Conservation (phyloP, 257 asterid genomes). For the Solanum chiquidenum region DNA sequence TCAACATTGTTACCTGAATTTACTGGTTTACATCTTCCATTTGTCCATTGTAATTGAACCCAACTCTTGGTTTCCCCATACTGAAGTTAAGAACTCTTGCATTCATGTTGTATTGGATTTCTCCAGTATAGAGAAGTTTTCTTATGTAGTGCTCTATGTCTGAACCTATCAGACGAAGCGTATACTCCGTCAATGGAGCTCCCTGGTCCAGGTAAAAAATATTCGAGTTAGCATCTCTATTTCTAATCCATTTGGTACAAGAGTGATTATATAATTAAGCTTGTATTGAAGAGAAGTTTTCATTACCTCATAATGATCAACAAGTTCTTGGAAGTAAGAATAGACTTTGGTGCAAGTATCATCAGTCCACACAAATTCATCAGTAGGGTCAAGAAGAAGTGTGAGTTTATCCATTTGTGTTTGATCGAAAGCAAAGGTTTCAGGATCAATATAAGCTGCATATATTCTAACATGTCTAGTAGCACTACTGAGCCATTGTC, state of each 20-base stretch:
- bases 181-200: slow-evolving; percentile 79
- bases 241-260: not conserved
- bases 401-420: slow-evolving; percentile 84
- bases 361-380: slow-evolving; percentile 76
- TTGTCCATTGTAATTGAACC: slow-evolving; percentile 56
- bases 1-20: not conserved
- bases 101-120: slow-evolving; percentile 76
- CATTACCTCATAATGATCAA: slow-evolving; percentile 77
- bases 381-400: slow-evolving; percentile 75
- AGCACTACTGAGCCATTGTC: slow-evolving; percentile 84
- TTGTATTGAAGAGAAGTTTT: not conserved
- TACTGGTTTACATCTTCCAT: slow-evolving; percentile 26
- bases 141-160: slow-evolving; percentile 83
- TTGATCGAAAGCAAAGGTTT: slow-evolving; percentile 68
- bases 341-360: slow-evolving; percentile 63
- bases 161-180: slow-evolving; percentile 85
- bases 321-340: slow-evolving; percentile 78
- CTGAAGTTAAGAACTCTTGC: slow-evolving; percentile 87
- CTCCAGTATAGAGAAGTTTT: slow-evolving; percentile 65
- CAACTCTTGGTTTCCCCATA: slow-evolving; percentile 90
- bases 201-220: slow-evolving; percentile 40
- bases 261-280: not conserved
- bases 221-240: not conserved
- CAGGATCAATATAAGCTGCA: slow-evolving; percentile 83
- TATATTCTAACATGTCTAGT: slow-evolving; percentile 73